Conservation (phyloP, 1,284 basidiomycete genomes). For the Xerocomus tenax region DNA sequence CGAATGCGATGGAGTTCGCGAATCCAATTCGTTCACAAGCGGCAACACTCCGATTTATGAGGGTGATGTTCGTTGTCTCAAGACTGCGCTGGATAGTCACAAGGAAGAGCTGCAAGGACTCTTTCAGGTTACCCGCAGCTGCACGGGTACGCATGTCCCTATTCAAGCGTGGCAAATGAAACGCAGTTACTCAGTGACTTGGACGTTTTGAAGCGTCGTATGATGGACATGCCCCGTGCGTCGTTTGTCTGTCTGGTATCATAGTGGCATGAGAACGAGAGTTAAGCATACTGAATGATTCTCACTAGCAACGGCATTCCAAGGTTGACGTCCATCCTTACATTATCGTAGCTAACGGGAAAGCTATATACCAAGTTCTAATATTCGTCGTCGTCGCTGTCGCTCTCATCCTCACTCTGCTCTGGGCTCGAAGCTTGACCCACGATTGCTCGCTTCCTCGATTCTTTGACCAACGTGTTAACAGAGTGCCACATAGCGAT, state of each 20-base stretch:
- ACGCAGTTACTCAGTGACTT: slow-evolving; percentile 38
- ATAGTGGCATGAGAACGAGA: slow-evolving; percentile 32
- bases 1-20: too few species aligned
- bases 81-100: slow-evolving; percentile 37
- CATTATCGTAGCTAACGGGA: too few species aligned
- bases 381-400: too few species aligned
- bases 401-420: too few species aligned
- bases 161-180: slow-evolving; percentile 57
- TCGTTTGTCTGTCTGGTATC: slow-evolving; percentile 47
- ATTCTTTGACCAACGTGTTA: too few species aligned
- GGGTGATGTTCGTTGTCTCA: slow-evolving; percentile 37
- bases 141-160: slow-evolving; percentile 53
- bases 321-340: too few species aligned
- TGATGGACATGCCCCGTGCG: slow-evolving; percentile 44
- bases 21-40: too few species aligned
- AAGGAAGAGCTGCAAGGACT: slow-evolving; percentile 49
- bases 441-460: too few species aligned
- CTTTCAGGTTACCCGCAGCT: too few species aligned
- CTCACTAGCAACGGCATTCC: slow-evolving; percentile 28
- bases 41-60: too few species aligned
- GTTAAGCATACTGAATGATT: neutral
- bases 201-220: slow-evolving; percentile 31
- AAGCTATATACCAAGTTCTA: too few species aligned
- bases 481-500: neutral
- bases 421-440: too few species aligned